Evolutionary conservation across 1,284 basidiomycete genomes (phyloP), one percentile per base, ranked within the genome.

Genomic region (Kalmanozyma brasiliensis): DNA sequence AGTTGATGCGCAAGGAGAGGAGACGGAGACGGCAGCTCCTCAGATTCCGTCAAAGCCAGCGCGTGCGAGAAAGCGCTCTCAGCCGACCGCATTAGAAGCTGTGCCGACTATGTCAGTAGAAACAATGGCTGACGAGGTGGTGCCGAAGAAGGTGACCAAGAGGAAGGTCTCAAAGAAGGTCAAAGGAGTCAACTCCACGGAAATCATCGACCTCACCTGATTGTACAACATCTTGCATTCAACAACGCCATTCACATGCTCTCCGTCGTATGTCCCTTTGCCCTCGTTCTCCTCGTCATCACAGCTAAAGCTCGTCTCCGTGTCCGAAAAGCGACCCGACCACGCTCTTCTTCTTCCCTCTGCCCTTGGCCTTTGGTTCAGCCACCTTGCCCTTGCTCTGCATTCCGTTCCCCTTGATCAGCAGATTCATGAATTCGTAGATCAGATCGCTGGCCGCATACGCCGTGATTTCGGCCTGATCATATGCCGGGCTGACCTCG

Each of bases 361-460:
- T 59, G 0, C 34, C 36, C 42, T 55, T 65, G 1, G 38, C 32
- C 38, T 65, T 65, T 4, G 62, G 65, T 32, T 62, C 49, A 2
- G 55, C 52, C 3, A 58, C 44, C 35, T 46, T 58, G 8, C 55
- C 53, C 33, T 52, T 42, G 3, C 9, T 41, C 29, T 60, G 60
- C 45, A 42, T 20, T 16, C 45, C 42, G 9, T 60, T 60, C 2
- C 56, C 52, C 8, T 52, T 29, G 14, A 61, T 59, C 17, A 69
- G 16, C 19, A 73, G 51, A 38, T 68, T 69, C 55, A 78, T 60
- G 24, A 78, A 68, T 23, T 78, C 71, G 43, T 52, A 73, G 24
- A 78, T 53, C 32, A 78, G 41, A 43, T 76, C 74, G 34, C 71
- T 69, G 0, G 76, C 74, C 3, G 70, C 70, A 37, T 72, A 59